These are phyloP conservation scores for Actinomucor elegans DNA, from an alignment of 371 early-diverging fungal species.

Conservation along the genomic window DNA sequence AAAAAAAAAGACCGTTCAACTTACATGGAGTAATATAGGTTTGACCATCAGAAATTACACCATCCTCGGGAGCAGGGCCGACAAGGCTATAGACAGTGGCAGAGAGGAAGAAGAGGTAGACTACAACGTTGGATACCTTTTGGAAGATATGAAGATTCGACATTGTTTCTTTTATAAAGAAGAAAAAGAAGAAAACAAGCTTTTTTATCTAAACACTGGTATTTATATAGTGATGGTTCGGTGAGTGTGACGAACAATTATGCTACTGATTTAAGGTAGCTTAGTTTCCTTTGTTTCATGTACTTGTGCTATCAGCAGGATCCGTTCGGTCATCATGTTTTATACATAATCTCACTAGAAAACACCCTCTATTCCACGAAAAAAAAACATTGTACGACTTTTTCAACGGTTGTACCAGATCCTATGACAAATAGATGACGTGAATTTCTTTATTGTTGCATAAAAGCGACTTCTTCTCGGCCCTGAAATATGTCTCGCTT, in stretches of 20 bases:
- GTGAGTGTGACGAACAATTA: slow-evolving; percentile 4
- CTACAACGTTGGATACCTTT: slow-evolving; percentile 67
- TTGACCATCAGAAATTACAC: slow-evolving; percentile 25
- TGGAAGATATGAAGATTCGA: slow-evolving; percentile 36
- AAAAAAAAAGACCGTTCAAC: too few species aligned
- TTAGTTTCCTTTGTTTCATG: too few species aligned
- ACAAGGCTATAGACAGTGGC: slow-evolving; percentile 61
- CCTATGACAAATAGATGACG: slow-evolving; percentile 8
- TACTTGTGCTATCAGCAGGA: too few species aligned
- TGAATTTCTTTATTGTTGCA: background rate
- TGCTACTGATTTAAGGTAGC: background rate
- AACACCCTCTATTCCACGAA: too few species aligned
- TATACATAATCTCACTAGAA: too few species aligned
- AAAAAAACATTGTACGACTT: too few species aligned
- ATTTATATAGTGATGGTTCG: background rate
- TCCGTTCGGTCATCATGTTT: too few species aligned
- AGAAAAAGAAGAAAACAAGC: slow-evolving; percentile 4
- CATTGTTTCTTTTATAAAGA: slow-evolving; percentile 11
- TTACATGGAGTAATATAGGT: slow-evolving; percentile 57
- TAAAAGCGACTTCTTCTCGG: too few species aligned
- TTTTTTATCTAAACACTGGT: background rate
- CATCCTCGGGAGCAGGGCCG: slow-evolving; percentile 45
- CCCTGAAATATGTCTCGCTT: too few species aligned
- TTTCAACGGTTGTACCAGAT: background rate
- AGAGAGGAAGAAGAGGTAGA: slow-evolving; percentile 66